Conservation (phyloP, 208 protist species). For the Crithidia acanthocephali region DNA sequence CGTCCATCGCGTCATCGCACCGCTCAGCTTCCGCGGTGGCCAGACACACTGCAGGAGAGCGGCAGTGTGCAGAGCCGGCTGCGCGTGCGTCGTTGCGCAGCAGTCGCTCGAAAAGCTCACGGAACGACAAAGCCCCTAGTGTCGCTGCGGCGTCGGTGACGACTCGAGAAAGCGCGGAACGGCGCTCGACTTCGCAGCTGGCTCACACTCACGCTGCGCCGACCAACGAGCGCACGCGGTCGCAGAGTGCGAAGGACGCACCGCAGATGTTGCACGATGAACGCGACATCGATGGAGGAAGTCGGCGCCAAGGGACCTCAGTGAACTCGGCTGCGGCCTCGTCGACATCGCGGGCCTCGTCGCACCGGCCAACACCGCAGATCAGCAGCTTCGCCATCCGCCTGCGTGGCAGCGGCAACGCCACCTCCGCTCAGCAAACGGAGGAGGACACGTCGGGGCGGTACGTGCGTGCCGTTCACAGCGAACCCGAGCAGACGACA, state of each 20-base stretch:
- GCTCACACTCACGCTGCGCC: too few species aligned
- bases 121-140: not conserved
- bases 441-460: not conserved
- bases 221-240: too few species aligned
- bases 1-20: not conserved
- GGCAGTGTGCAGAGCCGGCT: not conserved
- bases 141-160: not conserved
- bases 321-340: not conserved
- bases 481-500: not conserved
- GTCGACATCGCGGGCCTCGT: not conserved
- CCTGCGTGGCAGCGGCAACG: conserved; percentile 10
- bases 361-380: conserved; percentile 20
- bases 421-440: not conserved
- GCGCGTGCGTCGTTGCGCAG: not conserved
- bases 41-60: not conserved
- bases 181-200: too few species aligned
- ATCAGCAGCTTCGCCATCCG: conserved; percentile 37
- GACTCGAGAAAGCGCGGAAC: too few species aligned
- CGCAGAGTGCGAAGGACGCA: not conserved
- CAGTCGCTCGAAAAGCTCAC: not conserved
- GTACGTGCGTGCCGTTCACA: not conserved
- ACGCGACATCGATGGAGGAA: not conserved
- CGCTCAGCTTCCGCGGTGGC: not conserved
- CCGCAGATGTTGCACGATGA: too few species aligned
- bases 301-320: not conserved